Conservation (phyloP, 257 asterid species). For the Cynanchum wilfordii region DNA sequence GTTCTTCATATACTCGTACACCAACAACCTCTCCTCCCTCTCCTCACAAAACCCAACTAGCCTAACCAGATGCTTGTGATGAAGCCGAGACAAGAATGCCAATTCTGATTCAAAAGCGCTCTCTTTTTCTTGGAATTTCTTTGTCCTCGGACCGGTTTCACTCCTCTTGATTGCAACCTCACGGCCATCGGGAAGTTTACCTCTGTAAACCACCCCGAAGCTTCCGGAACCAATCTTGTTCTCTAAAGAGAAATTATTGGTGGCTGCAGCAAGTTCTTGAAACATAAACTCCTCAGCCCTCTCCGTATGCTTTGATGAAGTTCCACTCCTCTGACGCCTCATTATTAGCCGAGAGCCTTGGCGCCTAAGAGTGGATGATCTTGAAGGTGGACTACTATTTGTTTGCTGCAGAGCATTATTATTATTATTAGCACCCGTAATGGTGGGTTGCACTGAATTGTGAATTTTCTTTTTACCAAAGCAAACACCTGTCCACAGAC, state of each 20-base stretch:
- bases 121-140: constrained; percentile 80
- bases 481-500: constrained; percentile 63
- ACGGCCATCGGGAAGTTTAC: constrained; percentile 60
- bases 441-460: constrained; percentile 80
- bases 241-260: constrained; percentile 53
- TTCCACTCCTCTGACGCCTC: constrained; percentile 87
- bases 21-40: constrained; percentile 68
- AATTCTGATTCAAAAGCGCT: constrained; percentile 79
- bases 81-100: constrained; percentile 74
- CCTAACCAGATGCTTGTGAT: constrained; percentile 83
- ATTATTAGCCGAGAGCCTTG: constrained; percentile 73
- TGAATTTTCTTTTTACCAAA: constrained; percentile 79
- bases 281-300: constrained; percentile 69
- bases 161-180: constrained; percentile 84
- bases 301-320: constrained; percentile 67
- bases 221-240: constrained; percentile 87
- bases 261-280: constrained; percentile 53
- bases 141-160: constrained; percentile 48
- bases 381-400: constrained; percentile 48
- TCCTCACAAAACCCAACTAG: constrained; percentile 76
- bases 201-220: constrained; percentile 72
- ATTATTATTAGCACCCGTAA: constrained; percentile 14
- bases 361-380: constrained; percentile 74
- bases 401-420: constrained; percentile 33
- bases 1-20: constrained; percentile 79